Conservation (phyloP, 2,329 filamentous ascomycete species). For the Penicillium sp. region DNA sequence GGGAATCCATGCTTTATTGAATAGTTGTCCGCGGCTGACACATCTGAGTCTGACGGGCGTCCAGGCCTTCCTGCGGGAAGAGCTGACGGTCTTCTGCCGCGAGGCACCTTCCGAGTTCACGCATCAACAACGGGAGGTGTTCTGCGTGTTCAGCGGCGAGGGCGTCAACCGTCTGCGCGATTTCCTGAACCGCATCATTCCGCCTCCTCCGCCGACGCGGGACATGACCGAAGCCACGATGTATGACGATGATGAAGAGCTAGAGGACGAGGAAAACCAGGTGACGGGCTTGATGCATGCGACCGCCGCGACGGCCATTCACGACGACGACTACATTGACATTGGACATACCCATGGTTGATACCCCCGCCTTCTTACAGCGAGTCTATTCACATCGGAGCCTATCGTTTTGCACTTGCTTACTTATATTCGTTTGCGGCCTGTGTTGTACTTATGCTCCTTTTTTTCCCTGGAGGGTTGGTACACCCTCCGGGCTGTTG, state of each 20-base stretch:
- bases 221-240: slow-evolving; percentile 37
- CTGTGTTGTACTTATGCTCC: too few species aligned
- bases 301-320: slow-evolving; percentile 34
- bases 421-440: too few species aligned
- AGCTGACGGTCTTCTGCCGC: slow-evolving; percentile 76
- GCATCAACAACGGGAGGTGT: slow-evolving; percentile 85
- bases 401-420: too few species aligned
- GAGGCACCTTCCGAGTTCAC: slow-evolving; percentile 86
- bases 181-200: slow-evolving; percentile 66
- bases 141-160: slow-evolving; percentile 90
- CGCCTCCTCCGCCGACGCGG: too few species aligned
- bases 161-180: slow-evolving; percentile 70
- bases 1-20: slow-evolving; percentile 83
- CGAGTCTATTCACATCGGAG: too few species aligned
- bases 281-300: slow-evolving; percentile 37
- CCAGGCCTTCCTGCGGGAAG: slow-evolving; percentile 75
- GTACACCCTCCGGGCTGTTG: too few species aligned
- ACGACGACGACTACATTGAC: slow-evolving; percentile 37
- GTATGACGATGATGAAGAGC: slow-evolving; percentile 39
- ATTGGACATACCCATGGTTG: too few species aligned
- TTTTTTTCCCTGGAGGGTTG: too few species aligned
- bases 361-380: too few species aligned
- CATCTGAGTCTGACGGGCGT: slow-evolving; percentile 92
- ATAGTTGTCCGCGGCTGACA: slow-evolving; percentile 82
- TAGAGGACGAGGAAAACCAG: slow-evolving; percentile 37